phyloP scores from a whole-genome alignment of 2,329 filamentous ascomycete species.

The Penicillium sp. region DNA sequence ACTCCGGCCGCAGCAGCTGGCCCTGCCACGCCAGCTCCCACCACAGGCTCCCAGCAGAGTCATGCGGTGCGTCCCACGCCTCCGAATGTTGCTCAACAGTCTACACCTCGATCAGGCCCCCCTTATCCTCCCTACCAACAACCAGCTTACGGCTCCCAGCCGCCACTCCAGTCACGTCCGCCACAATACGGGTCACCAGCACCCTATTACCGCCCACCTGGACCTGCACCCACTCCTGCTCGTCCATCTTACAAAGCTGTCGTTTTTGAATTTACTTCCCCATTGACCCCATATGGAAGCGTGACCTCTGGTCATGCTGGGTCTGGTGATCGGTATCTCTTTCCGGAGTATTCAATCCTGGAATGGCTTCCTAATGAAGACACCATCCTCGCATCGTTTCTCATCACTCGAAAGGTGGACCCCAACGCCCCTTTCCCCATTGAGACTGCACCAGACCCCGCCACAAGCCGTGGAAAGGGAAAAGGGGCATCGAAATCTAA shows the following conservation, averaged over 20 bases:
- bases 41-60: constrained; percentile 13
- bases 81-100: constrained; percentile 8
- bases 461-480: constrained; percentile 28
- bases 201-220: constrained; percentile 34
- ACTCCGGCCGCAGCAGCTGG: constrained; percentile 10
- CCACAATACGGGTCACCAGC: constrained; percentile 35
- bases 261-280: constrained; percentile 50
- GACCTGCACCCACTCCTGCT: constrained; percentile 32
- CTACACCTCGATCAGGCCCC: constrained; percentile 1
- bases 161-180: constrained; percentile 40
- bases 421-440: constrained; percentile 40
- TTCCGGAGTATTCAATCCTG: constrained; percentile 51
- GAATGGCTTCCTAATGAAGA: constrained; percentile 50
- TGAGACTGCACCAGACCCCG: constrained; percentile 31
- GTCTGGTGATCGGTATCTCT: constrained; percentile 50
- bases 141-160: constrained; percentile 31
- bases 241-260: constrained; percentile 48
- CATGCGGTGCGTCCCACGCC: constrained; percentile 26
- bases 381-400: constrained; percentile 49
- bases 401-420: constrained; percentile 47
- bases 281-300: constrained; percentile 43
- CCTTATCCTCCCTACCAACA: constrained; percentile 29
- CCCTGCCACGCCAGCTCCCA: constrained; percentile 11
- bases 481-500: constrained; percentile 39
- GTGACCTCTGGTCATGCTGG: constrained; percentile 42